Conservation (phyloP, 2,329 filamentous ascomycete species). For the Phymatotrichopsis omnivora region DNA sequence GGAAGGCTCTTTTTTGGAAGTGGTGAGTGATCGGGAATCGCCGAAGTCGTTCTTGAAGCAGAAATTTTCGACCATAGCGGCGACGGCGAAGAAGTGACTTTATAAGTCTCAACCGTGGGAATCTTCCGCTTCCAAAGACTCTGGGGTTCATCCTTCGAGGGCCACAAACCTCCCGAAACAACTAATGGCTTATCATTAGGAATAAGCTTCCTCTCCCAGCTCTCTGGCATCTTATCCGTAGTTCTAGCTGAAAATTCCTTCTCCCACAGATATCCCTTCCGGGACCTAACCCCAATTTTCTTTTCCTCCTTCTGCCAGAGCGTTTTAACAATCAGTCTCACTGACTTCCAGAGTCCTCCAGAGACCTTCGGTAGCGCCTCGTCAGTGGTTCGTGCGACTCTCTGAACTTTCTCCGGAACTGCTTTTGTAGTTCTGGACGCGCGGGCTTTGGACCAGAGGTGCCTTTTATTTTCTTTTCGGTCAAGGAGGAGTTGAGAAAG, state of each 20-base stretch:
- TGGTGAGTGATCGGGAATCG: conserved; percentile 13
- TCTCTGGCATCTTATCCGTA: background rate
- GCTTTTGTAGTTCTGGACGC: conserved; percentile 22
- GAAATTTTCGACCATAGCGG: conserved; percentile 21
- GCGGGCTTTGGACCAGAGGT: conserved; percentile 17
- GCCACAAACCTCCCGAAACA: too few species aligned
- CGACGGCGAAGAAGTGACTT: conserved; percentile 2
- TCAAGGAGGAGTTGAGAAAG: conserved; percentile 17
- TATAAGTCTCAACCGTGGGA: conserved; percentile 3
- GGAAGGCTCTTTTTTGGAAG: conserved; percentile 17
- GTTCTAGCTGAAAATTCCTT: too few species aligned
- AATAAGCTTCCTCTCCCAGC: background rate
- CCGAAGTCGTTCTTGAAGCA: conserved; percentile 19
- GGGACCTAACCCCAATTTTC: too few species aligned
- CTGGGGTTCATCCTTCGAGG: too few species aligned
- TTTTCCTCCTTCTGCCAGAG: too few species aligned
- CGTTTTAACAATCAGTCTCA: too few species aligned
- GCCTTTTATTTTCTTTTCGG: conserved; percentile 17
- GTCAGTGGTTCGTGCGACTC: conserved; percentile 8
- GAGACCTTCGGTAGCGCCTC: conserved; percentile 13
- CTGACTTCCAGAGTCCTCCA: conserved; percentile 21
- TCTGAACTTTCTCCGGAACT: conserved; percentile 9
- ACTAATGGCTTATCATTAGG: too few species aligned
- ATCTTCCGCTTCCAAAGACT: conserved; percentile 15
- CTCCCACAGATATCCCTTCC: too few species aligned